Evolutionary conservation across 768 basidiomycete genomes (phyloP).

Genomic region (Leccinum variicolor): DNA sequence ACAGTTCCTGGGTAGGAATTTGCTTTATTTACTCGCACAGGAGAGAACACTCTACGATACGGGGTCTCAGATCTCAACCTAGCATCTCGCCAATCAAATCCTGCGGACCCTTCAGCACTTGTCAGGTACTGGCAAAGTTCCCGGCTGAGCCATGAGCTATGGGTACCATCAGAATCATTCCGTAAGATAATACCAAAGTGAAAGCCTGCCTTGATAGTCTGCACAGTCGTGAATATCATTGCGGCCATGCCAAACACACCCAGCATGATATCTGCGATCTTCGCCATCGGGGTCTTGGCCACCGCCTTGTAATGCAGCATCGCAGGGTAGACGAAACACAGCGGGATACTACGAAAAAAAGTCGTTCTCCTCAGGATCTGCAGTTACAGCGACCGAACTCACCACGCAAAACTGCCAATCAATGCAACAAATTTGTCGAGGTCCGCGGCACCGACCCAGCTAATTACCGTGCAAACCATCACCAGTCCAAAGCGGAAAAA

Average conservation of each 20-base stretch:
- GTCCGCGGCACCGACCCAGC: constrained; percentile 80
- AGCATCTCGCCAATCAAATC: constrained; percentile 1
- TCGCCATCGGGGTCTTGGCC: constrained; percentile 66
- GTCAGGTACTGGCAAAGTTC: constrained; percentile 34
- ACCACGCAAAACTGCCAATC: constrained; percentile 94
- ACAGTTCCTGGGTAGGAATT: constrained; percentile 12
- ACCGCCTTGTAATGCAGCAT: constrained; percentile 90
- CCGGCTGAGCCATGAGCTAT: constrained; percentile 62
- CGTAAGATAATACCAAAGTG: background rate
- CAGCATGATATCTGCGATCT: constrained; percentile 64
- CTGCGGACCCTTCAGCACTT: constrained; percentile 21
- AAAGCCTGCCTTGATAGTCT: constrained; percentile 63
- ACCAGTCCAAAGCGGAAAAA: constrained; percentile 75
- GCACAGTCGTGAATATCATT: constrained; percentile 74
- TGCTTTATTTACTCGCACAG: constrained; percentile 12
- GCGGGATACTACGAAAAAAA: constrained; percentile 61
- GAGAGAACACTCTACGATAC: constrained; percentile 6
- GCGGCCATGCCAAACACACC: constrained; percentile 72
- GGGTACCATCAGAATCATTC: constrained; percentile 9
- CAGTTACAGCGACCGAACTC: constrained; percentile 22
- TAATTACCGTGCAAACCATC: constrained; percentile 75
- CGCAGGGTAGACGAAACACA: constrained; percentile 93
- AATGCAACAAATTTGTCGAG: constrained; percentile 95
- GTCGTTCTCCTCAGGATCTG: constrained; percentile 10
- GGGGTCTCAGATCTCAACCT: constrained; percentile 16